phyloP scores from a whole-genome alignment of 1,284 basidiomycete species.

The Sanghuangporus sanghuang region DNA sequence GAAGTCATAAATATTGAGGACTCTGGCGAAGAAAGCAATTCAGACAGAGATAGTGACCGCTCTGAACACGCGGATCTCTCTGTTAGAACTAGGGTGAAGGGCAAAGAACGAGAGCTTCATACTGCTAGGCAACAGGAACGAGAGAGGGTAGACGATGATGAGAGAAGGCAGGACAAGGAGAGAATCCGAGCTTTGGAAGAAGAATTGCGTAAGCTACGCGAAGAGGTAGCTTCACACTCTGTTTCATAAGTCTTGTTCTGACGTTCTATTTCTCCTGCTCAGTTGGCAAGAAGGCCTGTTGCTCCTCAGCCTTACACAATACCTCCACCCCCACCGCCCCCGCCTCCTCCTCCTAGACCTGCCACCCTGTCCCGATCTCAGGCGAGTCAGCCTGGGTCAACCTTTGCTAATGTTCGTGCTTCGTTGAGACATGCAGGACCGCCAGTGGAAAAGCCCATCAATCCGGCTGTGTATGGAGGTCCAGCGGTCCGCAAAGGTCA shows the following conservation, averaged over 20 bases:
- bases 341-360: constrained; percentile 39
- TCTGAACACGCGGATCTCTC: background rate
- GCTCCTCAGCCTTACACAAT: constrained; percentile 24
- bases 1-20: background rate
- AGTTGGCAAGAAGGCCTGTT: constrained; percentile 46
- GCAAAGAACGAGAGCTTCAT: constrained; percentile 55
- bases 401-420: constrained; percentile 56
- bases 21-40: background rate
- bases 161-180: constrained; percentile 51
- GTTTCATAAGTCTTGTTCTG: background rate
- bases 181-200: constrained; percentile 62
- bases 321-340: constrained; percentile 29
- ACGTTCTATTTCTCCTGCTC: constrained; percentile 11
- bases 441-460: constrained; percentile 62
- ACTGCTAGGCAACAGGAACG: constrained; percentile 42
- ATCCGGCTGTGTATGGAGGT: constrained; percentile 30
- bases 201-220: constrained; percentile 55
- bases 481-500: constrained; percentile 42
- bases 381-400: constrained; percentile 20
- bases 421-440: constrained; percentile 52
- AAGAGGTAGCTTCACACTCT: constrained; percentile 45
- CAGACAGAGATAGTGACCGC: background rate
- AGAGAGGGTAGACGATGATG: constrained; percentile 31
- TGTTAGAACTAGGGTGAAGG: constrained; percentile 31
- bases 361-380: background rate